Percentiles rank a stretch among this genome's conserved stretches.
Conservation (phyloP, 345 rosid species). For the Cardamine occulta region DNA sequence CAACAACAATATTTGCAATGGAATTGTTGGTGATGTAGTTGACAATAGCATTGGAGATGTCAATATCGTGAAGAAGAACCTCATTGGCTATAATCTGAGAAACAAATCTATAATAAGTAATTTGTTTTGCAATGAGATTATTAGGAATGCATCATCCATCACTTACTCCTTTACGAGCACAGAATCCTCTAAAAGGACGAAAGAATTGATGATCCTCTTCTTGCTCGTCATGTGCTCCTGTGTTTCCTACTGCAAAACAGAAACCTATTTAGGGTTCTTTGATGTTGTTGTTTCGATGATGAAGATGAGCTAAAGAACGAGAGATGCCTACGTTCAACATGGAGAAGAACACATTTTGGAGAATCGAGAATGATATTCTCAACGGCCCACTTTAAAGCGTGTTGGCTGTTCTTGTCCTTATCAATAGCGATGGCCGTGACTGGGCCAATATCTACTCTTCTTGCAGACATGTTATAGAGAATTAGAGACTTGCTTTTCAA, state of each 20-base stretch:
- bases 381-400: conserved; percentile 77
- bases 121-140: conserved; percentile 1
- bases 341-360: conserved; percentile 66
- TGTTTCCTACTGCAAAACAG: conserved; percentile 35
- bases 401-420: conserved; percentile 80
- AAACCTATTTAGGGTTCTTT: conserved; percentile 8
- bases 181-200: conserved; percentile 71
- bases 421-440: conserved; percentile 65
- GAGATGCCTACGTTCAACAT: conserved; percentile 47
- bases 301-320: conserved; percentile 7
- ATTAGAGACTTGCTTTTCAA: conserved; percentile 24
- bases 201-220: conserved; percentile 55
- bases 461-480: conserved; percentile 32
- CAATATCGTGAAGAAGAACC: conserved; percentile 55
- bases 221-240: conserved; percentile 44
- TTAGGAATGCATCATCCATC: background rate
- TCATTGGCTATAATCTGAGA: conserved; percentile 63
- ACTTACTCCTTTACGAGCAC: conserved; percentile 72
- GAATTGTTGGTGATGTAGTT: conserved; percentile 46
- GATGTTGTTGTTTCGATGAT: background rate
- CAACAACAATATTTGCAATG: conserved; percentile 58
- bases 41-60: conserved; percentile 59
- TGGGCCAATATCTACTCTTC: conserved; percentile 25
- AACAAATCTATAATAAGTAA: background rate
- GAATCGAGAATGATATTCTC: conserved; percentile 63